Evolutionary conservation across 2,329 filamentous ascomycete species (phyloP).

Genomic region (Aspergillus proliferans): DNA sequence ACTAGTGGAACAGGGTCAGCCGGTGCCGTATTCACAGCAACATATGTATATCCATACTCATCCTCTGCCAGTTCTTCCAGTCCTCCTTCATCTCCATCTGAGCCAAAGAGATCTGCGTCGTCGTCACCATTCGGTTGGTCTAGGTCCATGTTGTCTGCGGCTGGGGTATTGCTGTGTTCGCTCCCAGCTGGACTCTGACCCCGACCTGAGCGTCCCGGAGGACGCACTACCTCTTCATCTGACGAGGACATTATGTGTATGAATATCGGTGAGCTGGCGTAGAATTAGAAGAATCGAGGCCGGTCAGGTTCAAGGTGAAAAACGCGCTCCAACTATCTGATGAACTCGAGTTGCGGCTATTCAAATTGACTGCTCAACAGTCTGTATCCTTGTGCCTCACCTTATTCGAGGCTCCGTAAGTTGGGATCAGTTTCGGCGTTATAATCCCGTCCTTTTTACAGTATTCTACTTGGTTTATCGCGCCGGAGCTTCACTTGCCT

Average conservation of each 20-base stretch:
- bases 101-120: conserved; percentile 42
- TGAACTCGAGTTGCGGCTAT: no score
- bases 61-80: conserved; percentile 28
- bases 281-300: neutral
- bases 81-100: conserved; percentile 38
- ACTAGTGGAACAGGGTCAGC: conserved; percentile 18
- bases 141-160: conserved; percentile 18
- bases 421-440: neutral
- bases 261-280: neutral
- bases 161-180: conserved; percentile 14
- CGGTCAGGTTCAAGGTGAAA: neutral
- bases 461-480: no score
- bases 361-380: no score
- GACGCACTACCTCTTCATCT: conserved; percentile 33
- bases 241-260: conserved; percentile 28
- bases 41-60: conserved; percentile 20
- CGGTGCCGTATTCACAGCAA: neutral
- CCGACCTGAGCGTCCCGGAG: conserved; percentile 26
- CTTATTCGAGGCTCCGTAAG: no score
- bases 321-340: neutral
- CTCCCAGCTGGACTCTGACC: conserved; percentile 15
- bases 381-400: no score
- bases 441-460: neutral
- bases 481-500: neutral
- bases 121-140: conserved; percentile 30